phyloP scores from a whole-genome alignment of 805 yeast species.

The Metschnikowia santaceciliae region DNA sequence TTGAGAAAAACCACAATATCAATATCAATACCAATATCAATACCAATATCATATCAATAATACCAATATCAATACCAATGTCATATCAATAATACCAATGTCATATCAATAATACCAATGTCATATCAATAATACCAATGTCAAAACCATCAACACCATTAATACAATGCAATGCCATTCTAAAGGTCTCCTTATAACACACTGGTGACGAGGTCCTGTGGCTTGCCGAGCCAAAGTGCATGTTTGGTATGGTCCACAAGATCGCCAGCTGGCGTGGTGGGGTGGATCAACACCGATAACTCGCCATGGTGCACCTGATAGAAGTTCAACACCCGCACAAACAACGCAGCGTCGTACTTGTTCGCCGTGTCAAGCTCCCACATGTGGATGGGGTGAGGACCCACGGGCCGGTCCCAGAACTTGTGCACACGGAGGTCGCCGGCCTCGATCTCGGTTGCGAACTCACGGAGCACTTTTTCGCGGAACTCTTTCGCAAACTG shows the following conservation, averaged over 20 bases:
- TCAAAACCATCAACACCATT: no score
- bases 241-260: conserved; percentile 48
- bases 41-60: no score
- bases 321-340: conserved; percentile 44
- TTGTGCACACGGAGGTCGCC: conserved; percentile 43
- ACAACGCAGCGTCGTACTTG: conserved; percentile 35
- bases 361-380: conserved; percentile 49
- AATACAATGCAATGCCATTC: no score
- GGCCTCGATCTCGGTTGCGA: conserved; percentile 37
- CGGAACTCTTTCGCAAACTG: conserved; percentile 35
- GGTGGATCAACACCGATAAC: conserved; percentile 54
- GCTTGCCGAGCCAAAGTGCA: conserved; percentile 58
- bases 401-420: conserved; percentile 47
- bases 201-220: conserved; percentile 17
- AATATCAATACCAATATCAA: no score
- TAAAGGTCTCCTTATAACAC: not conserved
- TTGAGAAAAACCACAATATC: no score
- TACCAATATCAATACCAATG: no score
- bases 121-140: no score
- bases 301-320: conserved; percentile 51
- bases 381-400: conserved; percentile 60
- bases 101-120: no score
- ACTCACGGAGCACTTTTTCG: conserved; percentile 37
- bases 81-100: no score
- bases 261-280: conserved; percentile 40